Evolutionary conservation across 192 early-diverging fungal genomes (phyloP), one percentile per base, ranked within the genome.

Genomic region (Backusella parvicylindrica): DNA sequence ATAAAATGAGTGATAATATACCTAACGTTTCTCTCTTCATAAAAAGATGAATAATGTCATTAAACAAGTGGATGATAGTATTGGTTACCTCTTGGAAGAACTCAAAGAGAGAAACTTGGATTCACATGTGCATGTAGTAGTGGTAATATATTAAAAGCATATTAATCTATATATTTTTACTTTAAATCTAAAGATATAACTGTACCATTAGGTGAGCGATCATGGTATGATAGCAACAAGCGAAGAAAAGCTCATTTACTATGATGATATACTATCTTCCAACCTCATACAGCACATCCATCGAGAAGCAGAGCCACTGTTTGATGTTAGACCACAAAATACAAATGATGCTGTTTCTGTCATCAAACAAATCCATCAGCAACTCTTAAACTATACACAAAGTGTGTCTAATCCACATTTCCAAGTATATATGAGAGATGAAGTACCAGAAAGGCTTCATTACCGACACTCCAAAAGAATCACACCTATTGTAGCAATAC

Each of bases 181-280:
- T 26, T 6, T 28, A 9, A 16, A 8, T 33, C 18, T 38, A 35
- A 30, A 21, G 47, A 74, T 40, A 41, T 9, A 40, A 41, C 32
- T 30, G 26, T 28, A 21, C 31, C 0, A 60, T 9, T 60, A 75
- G 74, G 68, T 69, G 15, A 95, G 93, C 75, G 96, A 98, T 79
- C 96, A 98, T 56, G 96, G 96, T 6, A 98, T 98, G 96, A 78
- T 90, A 0, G 79, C 84, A 40, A 79, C 82, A 0, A 81, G 80
- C 15, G 63, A 38, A n/a, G 66, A 80, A 11, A 76, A 88, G 63
- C 85, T 88, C 33, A 88, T 96, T 50, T 94, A 90, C 79, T 82
- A 95, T 68, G 94, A 96, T 71, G 89, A 92, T 70, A 71, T 85
- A 35, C 80, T 83, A 6, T 75, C 82, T 6, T 72, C 73, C 12